These are phyloP conservation scores for Phytophthora nicotianae DNA, from an alignment of 352 stramenopile species.

Conservation along the genomic window DNA sequence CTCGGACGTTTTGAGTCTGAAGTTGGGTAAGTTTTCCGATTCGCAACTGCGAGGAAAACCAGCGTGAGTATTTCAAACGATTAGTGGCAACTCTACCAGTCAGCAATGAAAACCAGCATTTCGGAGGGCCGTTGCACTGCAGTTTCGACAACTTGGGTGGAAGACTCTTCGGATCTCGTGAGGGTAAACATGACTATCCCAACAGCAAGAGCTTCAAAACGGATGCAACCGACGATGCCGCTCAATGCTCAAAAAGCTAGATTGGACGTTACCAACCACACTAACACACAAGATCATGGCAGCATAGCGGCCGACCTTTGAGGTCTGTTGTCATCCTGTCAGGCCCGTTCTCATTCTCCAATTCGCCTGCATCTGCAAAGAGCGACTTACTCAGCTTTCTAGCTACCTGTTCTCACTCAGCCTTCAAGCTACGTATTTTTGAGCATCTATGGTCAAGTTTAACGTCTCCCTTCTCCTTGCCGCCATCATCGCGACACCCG, in stretches of 20 bases:
- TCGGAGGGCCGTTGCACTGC: neutral
- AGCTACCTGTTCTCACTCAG: conserved; percentile 11
- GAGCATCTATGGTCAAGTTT: conserved; percentile 44
- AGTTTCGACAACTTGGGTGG: neutral
- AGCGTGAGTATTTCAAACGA: neutral
- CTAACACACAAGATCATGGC: neutral
- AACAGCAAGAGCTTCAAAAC: neutral
- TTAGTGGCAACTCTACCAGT: neutral
- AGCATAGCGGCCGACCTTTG: neutral
- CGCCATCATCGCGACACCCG: conserved; percentile 18
- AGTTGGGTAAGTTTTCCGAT: neutral
- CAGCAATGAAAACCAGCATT: neutral
- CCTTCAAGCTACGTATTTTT: neutral
- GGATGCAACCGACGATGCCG: conserved; percentile 3
- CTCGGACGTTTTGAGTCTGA: conserved; percentile 6
- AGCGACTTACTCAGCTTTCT: conserved; percentile 28
- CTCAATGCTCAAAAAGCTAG: neutral
- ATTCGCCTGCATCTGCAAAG: conserved; percentile 35
- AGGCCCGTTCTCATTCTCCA: conserved; percentile 30
- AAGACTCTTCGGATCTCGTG: neutral
- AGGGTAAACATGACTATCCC: neutral
- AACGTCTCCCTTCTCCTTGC: conserved; percentile 33
- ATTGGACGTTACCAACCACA: conserved; percentile 2
- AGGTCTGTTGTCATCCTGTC: neutral
- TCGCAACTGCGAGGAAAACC: neutral